phyloP scores from a whole-genome alignment of 805 yeast genomes.

The Barnettozyma sp. region DNA sequence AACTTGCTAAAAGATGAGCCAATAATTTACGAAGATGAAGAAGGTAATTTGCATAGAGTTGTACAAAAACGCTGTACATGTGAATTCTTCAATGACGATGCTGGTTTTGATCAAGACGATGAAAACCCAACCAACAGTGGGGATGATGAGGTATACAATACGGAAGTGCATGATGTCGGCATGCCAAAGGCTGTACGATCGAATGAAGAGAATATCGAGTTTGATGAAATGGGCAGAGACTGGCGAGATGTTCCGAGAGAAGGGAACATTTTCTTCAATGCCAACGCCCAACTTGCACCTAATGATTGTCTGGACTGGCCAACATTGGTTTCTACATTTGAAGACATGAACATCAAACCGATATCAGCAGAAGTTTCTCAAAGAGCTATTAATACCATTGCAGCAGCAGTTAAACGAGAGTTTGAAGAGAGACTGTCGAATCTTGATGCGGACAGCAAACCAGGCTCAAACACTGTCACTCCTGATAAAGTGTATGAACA shows the following conservation, averaged over 20 bases:
- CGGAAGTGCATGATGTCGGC: conserved; percentile 6
- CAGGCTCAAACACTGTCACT: conserved; percentile 25
- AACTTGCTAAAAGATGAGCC: conserved; percentile 14
- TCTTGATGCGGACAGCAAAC: neutral
- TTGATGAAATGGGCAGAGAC: conserved; percentile 57
- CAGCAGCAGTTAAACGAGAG: conserved; percentile 44
- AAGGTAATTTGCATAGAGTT: conserved; percentile 22
- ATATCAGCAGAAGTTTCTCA: conserved; percentile 29
- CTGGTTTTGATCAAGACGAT: conserved; percentile 16
- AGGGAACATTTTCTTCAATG: conserved; percentile 35
- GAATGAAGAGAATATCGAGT: conserved; percentile 31
- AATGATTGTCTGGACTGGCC: conserved; percentile 18
- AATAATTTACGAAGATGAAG: conserved; percentile 24
- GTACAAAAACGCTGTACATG: conserved; percentile 23
- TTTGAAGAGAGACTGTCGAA: conserved; percentile 27
- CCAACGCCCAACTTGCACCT: conserved; percentile 14
- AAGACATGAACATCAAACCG: conserved; percentile 24
- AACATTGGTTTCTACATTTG: conserved; percentile 21
- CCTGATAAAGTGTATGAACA: conserved; percentile 46
- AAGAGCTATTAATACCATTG: conserved; percentile 40
- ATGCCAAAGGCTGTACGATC: conserved; percentile 32
- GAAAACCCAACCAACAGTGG: no score
- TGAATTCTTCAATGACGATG: conserved; percentile 21
- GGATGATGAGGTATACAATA: neutral
- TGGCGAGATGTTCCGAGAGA: conserved; percentile 71